Conservation (phyloP, 495 filamentous ascomycete genomes). For the Annulohypoxylon bovei region DNA sequence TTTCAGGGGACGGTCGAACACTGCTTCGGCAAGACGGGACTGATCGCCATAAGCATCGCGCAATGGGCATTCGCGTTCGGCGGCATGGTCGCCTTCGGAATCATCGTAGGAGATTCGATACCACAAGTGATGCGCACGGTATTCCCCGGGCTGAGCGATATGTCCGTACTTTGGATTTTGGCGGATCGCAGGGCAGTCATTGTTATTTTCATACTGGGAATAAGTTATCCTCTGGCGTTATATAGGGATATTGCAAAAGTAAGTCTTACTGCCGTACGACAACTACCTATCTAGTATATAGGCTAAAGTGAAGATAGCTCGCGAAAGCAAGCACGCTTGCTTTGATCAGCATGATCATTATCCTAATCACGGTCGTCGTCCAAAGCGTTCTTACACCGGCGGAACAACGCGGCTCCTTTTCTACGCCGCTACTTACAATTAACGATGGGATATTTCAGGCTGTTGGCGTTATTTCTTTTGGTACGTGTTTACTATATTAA, state of each 20-base stretch:
- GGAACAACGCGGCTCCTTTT: conserved; percentile 75
- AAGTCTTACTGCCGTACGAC: conserved; percentile 36
- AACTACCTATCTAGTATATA: background rate
- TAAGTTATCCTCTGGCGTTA: conserved; percentile 92
- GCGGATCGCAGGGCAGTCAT: conserved; percentile 85
- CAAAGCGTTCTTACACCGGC: conserved; percentile 78
- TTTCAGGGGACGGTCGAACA: conserved; percentile 95
- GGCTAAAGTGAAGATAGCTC: conserved; percentile 62
- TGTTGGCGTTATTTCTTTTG: conserved; percentile 97
- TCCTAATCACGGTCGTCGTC: conserved; percentile 87
- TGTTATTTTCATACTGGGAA: conserved; percentile 79
- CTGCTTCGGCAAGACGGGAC: conserved; percentile 87
- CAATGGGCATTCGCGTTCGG: conserved; percentile 99
- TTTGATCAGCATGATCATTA: conserved; percentile 89
- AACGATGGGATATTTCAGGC: conserved; percentile 92
- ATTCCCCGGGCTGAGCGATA: conserved; percentile 77
- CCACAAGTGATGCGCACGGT: conserved; percentile 85
- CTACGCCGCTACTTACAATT: conserved; percentile 71
- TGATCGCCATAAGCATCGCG: conserved; percentile 89
- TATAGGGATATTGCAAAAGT: conserved; percentile 99
- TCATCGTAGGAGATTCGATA: conserved; percentile 96
- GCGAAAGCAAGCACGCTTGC: conserved; percentile 94
- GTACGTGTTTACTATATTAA: conserved; percentile 55
- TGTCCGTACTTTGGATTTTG: conserved; percentile 81
- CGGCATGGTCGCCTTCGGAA: conserved; percentile 97